Percentiles rank a stretch among this genome's conserved stretches.
Evolutionary conservation across 2,329 filamentous ascomycete species (phyloP).

Genomic region (Cordyceps pruinosa): DNA sequence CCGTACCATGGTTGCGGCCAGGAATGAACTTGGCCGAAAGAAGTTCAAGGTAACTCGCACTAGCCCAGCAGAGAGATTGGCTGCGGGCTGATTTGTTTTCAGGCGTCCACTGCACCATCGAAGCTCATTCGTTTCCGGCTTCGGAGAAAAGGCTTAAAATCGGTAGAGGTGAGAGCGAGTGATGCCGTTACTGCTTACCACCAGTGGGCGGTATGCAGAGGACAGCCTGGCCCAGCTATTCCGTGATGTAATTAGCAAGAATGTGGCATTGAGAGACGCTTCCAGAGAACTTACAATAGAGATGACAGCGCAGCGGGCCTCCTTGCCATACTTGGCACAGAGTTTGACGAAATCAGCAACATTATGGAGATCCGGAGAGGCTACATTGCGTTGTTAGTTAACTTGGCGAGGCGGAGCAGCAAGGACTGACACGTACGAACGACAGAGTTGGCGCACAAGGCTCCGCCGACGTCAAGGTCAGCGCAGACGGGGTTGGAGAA

Average conservation of each 20-base stretch:
- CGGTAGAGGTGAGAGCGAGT: too few relatives aligned
- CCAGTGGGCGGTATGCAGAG: not conserved
- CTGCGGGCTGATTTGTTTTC: not conserved
- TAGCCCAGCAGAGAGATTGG: not conserved
- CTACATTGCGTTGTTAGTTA: not conserved
- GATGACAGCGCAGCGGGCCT: constrained; percentile 1
- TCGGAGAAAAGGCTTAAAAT: too few relatives aligned
- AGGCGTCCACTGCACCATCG: not conserved
- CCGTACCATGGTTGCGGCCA: not conserved
- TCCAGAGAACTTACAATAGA: not conserved
- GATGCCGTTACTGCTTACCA: not conserved
- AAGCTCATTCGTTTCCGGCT: too few relatives aligned
- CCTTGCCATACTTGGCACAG: constrained; percentile 10
- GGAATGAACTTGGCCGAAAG: not conserved
- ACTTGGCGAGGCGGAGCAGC: not conserved
- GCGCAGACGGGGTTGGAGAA: constrained; percentile 16
- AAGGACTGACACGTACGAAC: not conserved
- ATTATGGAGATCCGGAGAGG: not conserved
- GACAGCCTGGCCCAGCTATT: not conserved
- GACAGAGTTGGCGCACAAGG: constrained; percentile 7
- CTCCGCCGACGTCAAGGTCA: constrained; percentile 12
- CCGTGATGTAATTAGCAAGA: not conserved
- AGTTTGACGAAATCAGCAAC: not conserved
- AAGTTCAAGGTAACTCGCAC: not conserved
- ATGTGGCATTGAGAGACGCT: too few relatives aligned